Evolutionary conservation across 257 asterid genomes (phyloP).

Genomic region (Solanum phureja): DNA sequence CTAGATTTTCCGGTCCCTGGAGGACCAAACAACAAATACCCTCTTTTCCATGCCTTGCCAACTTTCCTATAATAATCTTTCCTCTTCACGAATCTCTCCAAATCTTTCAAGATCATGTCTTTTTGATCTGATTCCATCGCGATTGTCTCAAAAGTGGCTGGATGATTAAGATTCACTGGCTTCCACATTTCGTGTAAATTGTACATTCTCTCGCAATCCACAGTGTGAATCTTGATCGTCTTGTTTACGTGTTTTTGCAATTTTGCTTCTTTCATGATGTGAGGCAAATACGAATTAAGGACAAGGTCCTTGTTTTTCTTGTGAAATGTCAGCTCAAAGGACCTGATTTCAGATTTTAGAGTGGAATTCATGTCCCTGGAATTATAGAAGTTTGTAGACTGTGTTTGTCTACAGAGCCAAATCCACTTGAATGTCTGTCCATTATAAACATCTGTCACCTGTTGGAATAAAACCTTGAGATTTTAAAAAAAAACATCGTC

Average conservation of each 20-base stretch:
- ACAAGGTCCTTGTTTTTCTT: conserved; percentile 1
- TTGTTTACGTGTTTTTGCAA: conserved; percentile 3
- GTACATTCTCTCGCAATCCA: not conserved
- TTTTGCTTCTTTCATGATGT: conserved; percentile 7
- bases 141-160: conserved; percentile 21
- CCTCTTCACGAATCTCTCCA: conserved; percentile 14
- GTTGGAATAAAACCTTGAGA: no score
- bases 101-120: conserved; percentile 4
- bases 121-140: conserved; percentile 16
- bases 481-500: not conserved
- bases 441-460: not conserved
- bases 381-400: not conserved
- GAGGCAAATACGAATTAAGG: conserved; percentile 6
- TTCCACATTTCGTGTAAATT: not conserved
- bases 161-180: conserved; percentile 19
- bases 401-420: not conserved
- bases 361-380: not conserved
- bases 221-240: conserved; percentile 4
- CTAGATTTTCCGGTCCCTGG: not conserved
- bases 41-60: conserved; percentile 30
- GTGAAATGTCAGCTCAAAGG: conserved; percentile 11
- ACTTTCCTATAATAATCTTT: conserved; percentile 13
- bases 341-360: not conserved
- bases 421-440: not conserved
- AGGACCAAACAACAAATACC: conserved; percentile 19